Conservation (phyloP, 768 basidiomycete species). For the Rhodotorula graminis region DNA sequence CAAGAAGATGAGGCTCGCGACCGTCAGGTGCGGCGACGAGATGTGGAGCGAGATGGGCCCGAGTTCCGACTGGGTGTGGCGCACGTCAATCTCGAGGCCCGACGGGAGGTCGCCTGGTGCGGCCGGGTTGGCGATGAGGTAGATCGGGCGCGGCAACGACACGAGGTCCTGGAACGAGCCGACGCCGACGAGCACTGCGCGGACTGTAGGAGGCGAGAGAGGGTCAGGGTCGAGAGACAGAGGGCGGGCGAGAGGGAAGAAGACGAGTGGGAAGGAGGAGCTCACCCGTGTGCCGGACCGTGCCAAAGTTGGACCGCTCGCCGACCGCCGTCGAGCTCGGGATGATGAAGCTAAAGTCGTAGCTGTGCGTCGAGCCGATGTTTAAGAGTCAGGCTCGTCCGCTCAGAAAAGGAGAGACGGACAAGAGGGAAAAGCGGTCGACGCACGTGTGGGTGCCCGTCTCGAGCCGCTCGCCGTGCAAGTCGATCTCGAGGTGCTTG, state of each 20-base stretch:
- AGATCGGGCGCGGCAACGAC: conserved; percentile 1
- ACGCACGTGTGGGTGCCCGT: conserved; percentile 25
- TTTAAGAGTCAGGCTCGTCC: too few relatives aligned
- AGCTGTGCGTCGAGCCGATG: background rate
- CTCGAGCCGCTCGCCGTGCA: conserved; percentile 21
- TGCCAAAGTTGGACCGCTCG: conserved; percentile 24
- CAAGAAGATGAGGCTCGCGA: conserved; percentile 27
- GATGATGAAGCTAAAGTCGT: conserved; percentile 32
- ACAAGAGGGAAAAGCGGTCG: background rate
- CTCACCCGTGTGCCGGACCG: conserved; percentile 22
- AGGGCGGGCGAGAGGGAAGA: background rate
- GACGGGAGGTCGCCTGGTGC: conserved; percentile 23
- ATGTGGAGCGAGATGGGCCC: conserved; percentile 25
- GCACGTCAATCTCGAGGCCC: conserved; percentile 30
- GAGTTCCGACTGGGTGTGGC: background rate
- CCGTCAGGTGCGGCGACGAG: conserved; percentile 31
- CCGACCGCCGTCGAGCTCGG: conserved; percentile 24
- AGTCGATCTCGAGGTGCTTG: conserved; percentile 29
- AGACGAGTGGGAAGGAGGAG: too few relatives aligned
- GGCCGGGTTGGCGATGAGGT: conserved; percentile 22
- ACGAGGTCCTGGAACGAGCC: conserved; percentile 17
- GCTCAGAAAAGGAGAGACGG: background rate
- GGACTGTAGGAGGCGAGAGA: background rate
- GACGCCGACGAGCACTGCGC: conserved; percentile 5
- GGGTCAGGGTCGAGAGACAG: too few relatives aligned